A percentile compares a stretch with the other conserved stretches of the same genome.
These are phyloP conservation scores for Rhynchospora tenuis DNA, from an alignment of 176 grass and related monocot genomes.

Conservation along the genomic window DNA sequence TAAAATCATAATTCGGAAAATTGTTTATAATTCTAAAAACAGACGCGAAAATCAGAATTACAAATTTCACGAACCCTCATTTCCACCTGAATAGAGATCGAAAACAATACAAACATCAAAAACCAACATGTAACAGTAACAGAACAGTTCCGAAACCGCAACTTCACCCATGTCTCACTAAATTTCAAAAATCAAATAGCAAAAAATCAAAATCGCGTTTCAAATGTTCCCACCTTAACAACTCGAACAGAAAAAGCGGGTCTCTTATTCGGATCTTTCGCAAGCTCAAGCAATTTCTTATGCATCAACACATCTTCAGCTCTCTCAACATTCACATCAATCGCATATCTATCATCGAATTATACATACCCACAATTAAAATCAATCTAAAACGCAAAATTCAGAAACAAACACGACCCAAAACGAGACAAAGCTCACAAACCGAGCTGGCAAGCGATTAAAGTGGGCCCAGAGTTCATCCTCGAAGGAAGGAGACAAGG, in stretches of 20 bases:
- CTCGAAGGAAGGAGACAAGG: constrained; percentile 21
- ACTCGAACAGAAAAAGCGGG: constrained; percentile 61
- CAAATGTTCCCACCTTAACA: constrained; percentile 48
- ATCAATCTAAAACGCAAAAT: constrained; percentile 1
- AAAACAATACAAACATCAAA: not conserved
- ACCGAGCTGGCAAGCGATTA: constrained; percentile 29
- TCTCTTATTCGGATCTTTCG: constrained; percentile 57
- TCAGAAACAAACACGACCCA: not conserved
- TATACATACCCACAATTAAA: not conserved
- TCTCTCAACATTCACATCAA: constrained; percentile 81
- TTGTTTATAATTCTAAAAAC: not conserved
- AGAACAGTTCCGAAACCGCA: not conserved
- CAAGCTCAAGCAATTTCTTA: constrained; percentile 73
- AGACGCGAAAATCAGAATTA: not conserved
- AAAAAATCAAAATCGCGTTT: constrained; percentile 6
- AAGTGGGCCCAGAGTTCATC: constrained; percentile 31
- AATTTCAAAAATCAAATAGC: not conserved
- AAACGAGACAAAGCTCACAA: not conserved
- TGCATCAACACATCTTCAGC: constrained; percentile 79
- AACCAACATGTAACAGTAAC: not conserved
- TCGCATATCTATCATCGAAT: constrained; percentile 42
- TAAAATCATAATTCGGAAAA: not conserved
- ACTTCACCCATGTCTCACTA: not conserved
- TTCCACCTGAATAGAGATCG: not conserved
- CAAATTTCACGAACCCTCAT: not conserved